phyloP scores from a whole-genome alignment of 805 yeast species.

The Barnettozyma californica region DNA sequence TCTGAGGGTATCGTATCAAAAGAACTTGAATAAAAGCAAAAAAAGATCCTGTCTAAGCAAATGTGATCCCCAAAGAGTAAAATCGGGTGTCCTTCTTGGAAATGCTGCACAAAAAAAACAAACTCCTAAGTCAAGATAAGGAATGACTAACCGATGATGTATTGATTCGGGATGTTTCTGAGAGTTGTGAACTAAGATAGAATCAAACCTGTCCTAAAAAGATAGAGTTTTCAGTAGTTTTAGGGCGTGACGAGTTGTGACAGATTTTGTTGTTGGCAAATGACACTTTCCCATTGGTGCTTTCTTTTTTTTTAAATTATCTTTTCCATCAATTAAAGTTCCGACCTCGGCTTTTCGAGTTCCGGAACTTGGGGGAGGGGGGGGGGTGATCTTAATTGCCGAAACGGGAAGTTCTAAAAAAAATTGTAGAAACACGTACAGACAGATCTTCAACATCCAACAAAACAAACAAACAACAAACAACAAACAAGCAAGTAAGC shows the following conservation, averaged over 20 bases:
- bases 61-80: background rate
- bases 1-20: background rate
- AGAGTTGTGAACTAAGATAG: background rate
- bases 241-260: background rate
- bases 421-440: background rate
- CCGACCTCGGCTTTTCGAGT: background rate
- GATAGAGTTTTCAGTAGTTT: background rate
- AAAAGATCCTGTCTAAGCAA: background rate
- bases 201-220: background rate
- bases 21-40: background rate
- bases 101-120: background rate
- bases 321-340: constrained; percentile 1
- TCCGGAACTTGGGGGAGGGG: background rate
- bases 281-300: background rate
- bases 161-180: background rate
- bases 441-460: background rate
- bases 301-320: background rate
- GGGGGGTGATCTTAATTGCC: too few relatives aligned
- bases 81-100: background rate
- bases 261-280: constrained; percentile 23
- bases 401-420: too few relatives aligned
- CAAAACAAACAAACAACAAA: too few relatives aligned
- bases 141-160: background rate
- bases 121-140: background rate
- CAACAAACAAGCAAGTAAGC: too few relatives aligned